These are phyloP conservation scores for Phytopythium chamaehyphon DNA, from an alignment of 352 stramenopile species.

Conservation along the genomic window DNA sequence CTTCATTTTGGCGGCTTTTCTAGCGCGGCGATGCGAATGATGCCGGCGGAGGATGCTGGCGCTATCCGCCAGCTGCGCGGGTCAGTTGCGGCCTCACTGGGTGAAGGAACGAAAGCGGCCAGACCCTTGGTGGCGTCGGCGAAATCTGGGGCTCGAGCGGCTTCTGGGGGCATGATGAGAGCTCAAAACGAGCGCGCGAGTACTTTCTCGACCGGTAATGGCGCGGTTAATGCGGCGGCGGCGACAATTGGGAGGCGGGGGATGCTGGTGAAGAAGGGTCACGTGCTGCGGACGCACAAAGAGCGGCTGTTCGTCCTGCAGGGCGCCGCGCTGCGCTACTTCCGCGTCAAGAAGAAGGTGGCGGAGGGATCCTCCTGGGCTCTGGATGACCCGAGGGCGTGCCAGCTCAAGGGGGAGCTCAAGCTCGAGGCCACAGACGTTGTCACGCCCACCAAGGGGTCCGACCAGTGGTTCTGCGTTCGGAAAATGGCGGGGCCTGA, in stretches of 20 bases:
- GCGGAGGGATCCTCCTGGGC: too few species aligned
- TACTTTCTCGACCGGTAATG: too few species aligned
- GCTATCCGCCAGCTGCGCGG: neutral
- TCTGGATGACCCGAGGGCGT: conserved; percentile 9
- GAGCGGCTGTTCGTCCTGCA: conserved; percentile 49
- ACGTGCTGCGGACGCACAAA: conserved; percentile 53
- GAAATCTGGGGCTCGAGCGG: too few species aligned
- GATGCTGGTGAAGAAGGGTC: conserved; percentile 49
- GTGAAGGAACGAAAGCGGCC: too few species aligned
- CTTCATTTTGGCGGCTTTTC: neutral
- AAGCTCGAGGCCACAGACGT: conserved; percentile 41
- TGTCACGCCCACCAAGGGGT: conserved; percentile 40
- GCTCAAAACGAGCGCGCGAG: too few species aligned
- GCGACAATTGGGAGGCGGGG: conserved; percentile 28
- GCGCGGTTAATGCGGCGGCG: too few species aligned
- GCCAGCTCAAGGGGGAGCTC: conserved; percentile 38
- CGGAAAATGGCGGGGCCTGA: conserved; percentile 43
- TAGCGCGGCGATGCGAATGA: conserved; percentile 5
- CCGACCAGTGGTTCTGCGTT: conserved; percentile 58
- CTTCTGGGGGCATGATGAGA: too few species aligned
- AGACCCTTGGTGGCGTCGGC: too few species aligned
- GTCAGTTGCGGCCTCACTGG: too few species aligned
- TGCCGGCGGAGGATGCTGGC: neutral
- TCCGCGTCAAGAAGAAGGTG: conserved; percentile 13
- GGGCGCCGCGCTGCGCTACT: conserved; percentile 41